Evolutionary conservation across 2,329 filamentous ascomycete genomes (phyloP).

Genomic region (Calcarisporium arbuscula): DNA sequence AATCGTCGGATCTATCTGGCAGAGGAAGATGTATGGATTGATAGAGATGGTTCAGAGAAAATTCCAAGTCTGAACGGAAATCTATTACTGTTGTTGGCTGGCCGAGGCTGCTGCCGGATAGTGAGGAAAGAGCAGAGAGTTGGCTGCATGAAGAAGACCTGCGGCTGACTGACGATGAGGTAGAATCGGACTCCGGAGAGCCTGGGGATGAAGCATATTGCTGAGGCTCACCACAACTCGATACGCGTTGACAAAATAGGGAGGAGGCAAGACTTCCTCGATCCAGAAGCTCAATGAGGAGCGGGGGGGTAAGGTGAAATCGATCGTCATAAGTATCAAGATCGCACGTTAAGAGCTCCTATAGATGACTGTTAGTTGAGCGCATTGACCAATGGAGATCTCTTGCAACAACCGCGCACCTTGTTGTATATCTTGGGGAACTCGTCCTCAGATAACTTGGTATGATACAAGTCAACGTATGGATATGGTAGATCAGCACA

Average conservation of each 20-base stretch:
- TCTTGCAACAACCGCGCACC: conserved; percentile 13
- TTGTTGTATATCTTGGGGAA: conserved; percentile 42
- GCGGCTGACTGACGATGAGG: too few species aligned
- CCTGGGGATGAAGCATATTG: background rate
- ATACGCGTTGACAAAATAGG: background rate
- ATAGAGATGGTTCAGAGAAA: conserved; percentile 39
- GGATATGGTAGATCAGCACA: conserved; percentile 59
- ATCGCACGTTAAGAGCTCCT: conserved; percentile 43
- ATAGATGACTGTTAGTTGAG: conserved; percentile 13
- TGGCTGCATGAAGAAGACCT: conserved; percentile 19
- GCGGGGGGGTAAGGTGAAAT: too few species aligned
- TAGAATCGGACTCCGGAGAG: too few species aligned
- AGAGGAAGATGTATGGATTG: conserved; percentile 39
- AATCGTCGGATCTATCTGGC: background rate
- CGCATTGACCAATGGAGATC: background rate
- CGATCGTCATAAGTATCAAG: conserved; percentile 28
- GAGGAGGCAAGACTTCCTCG: background rate
- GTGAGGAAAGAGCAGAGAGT: conserved; percentile 16
- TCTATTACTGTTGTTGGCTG: conserved; percentile 14
- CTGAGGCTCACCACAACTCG: background rate
- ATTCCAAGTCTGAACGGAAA: conserved; percentile 17
- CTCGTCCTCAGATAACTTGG: conserved; percentile 40
- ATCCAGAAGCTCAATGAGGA: too few species aligned
- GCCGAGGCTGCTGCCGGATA: conserved; percentile 10
- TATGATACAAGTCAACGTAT: conserved; percentile 53